Percentiles rank a stretch among this genome's conserved stretches.
These are phyloP conservation scores for Alternaria atra DNA, from an alignment of 2,329 filamentous ascomycete genomes.

Conservation along the genomic window DNA sequence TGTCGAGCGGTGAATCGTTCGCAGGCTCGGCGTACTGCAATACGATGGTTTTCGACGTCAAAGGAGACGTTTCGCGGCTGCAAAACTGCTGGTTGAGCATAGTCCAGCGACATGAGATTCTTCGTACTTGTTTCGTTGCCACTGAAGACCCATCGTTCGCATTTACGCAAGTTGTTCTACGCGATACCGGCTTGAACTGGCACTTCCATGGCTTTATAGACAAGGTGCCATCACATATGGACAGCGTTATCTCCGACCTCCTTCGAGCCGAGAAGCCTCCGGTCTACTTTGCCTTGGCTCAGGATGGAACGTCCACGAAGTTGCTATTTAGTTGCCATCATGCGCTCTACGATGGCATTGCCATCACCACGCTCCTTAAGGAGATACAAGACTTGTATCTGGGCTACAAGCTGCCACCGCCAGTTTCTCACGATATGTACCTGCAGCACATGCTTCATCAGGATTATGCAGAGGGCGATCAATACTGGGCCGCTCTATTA, in stretches of 20 bases:
- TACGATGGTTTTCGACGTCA: slow-evolving; percentile 70
- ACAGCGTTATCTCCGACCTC: slow-evolving; percentile 60
- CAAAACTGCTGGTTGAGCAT: slow-evolving; percentile 69
- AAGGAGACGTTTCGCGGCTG: slow-evolving; percentile 61
- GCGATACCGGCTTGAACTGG: slow-evolving; percentile 58
- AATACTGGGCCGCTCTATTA: slow-evolving; percentile 73
- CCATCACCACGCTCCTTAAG: slow-evolving; percentile 72
- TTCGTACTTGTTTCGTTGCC: slow-evolving; percentile 77
- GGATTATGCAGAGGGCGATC: slow-evolving; percentile 60
- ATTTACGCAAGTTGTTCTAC: slow-evolving; percentile 76
- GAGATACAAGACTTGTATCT: slow-evolving; percentile 72
- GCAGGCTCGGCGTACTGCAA: slow-evolving; percentile 73
- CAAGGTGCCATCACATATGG: slow-evolving; percentile 53
- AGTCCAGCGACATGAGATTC: slow-evolving; percentile 73
- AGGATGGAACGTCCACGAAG: slow-evolving; percentile 30
- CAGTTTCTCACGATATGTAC: slow-evolving; percentile 70
- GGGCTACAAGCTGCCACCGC: slow-evolving; percentile 57
- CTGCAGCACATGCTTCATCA: slow-evolving; percentile 66
- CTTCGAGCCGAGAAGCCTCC: slow-evolving; percentile 45
- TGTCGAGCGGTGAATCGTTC: slow-evolving; percentile 64
- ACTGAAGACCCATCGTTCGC: slow-evolving; percentile 69
- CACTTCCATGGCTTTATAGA: slow-evolving; percentile 22
- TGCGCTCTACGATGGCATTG: slow-evolving; percentile 85
- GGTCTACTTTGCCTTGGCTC: slow-evolving; percentile 44
- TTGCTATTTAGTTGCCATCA: slow-evolving; percentile 73